Percentiles rank a stretch among this genome's conserved stretches.
These are phyloP conservation scores for Emergomyces pasteurianus DNA, from an alignment of 2,329 filamentous ascomycete species.

Conservation along the genomic window DNA sequence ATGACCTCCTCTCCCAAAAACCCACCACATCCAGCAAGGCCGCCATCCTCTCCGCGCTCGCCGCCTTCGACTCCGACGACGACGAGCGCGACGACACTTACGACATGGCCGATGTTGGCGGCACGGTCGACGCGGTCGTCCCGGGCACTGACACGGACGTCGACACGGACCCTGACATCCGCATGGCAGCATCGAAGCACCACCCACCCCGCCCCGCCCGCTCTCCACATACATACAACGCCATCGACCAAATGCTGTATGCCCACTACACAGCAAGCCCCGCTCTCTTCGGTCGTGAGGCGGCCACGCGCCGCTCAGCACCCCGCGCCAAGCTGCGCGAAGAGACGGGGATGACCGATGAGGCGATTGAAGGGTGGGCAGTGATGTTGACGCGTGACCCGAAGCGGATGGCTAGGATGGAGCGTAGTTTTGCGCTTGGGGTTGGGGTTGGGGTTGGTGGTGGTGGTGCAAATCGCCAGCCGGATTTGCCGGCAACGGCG, in stretches of 20 bases:
- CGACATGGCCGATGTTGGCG: conserved; percentile 81
- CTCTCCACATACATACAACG: conserved; percentile 5
- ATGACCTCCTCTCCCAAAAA: conserved; percentile 53
- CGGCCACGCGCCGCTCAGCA: conserved; percentile 53
- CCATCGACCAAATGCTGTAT: conserved; percentile 58
- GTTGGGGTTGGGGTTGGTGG: conserved; percentile 46
- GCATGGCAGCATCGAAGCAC: background rate
- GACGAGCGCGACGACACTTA: conserved; percentile 97
- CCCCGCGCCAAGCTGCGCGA: conserved; percentile 53
- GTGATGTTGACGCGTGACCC: conserved; percentile 71
- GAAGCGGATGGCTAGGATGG: conserved; percentile 54
- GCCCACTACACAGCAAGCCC: conserved; percentile 55
- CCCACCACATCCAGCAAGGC: conserved; percentile 58
- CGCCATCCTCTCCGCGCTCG: conserved; percentile 76
- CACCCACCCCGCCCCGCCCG: conserved; percentile 5
- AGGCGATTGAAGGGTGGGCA: conserved; percentile 88
- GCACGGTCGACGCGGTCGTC: conserved; percentile 57
- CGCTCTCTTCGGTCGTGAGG: conserved; percentile 58
- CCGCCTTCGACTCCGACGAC: conserved; percentile 83
- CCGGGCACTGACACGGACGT: conserved; percentile 37
- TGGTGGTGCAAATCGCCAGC: conserved; percentile 36
- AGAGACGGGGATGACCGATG: conserved; percentile 82
- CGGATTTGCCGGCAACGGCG: conserved; percentile 51
- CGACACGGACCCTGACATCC: conserved; percentile 22
- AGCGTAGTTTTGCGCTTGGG: conserved; percentile 55